phyloP scores from a whole-genome alignment of 2,329 filamentous ascomycete species.

The Botrytis pseudocinerea region DNA sequence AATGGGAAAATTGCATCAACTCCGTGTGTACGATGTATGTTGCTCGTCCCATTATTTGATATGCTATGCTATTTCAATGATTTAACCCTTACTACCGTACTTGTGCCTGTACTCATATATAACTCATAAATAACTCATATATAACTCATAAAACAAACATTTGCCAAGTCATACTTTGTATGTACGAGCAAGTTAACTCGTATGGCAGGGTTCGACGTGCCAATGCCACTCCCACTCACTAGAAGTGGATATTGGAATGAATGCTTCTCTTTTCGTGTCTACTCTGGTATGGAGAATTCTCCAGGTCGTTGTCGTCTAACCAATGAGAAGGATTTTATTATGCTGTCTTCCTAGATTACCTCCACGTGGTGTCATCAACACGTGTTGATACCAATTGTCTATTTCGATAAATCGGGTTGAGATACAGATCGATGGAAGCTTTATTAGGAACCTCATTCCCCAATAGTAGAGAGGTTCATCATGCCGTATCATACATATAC shows the following conservation, averaged over 20 bases:
- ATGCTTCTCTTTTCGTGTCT: constrained; percentile 1
- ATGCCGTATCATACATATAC: neutral
- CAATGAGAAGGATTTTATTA: neutral
- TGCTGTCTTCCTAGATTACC: neutral
- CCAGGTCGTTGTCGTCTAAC: neutral
- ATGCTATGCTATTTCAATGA: neutral
- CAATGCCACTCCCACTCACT: neutral
- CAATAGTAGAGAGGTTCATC: neutral
- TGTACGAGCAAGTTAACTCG: neutral
- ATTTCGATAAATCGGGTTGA: neutral
- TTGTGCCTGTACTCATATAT: neutral
- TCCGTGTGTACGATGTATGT: neutral
- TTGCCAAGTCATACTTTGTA: constrained; percentile 5
- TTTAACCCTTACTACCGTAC: neutral
- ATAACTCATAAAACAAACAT: neutral
- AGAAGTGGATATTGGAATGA: neutral
- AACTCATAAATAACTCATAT: neutral
- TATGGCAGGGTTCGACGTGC: neutral
- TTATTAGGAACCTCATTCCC: neutral
- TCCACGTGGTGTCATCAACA: constrained; percentile 11
- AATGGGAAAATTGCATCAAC: neutral
- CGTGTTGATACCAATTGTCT: neutral
- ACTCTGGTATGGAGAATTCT: neutral
- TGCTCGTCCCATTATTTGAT: neutral
- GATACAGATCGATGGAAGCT: neutral